phyloP scores from a whole-genome alignment of 176 grass and related monocot genomes.

The Eragrostis curvula region DNA sequence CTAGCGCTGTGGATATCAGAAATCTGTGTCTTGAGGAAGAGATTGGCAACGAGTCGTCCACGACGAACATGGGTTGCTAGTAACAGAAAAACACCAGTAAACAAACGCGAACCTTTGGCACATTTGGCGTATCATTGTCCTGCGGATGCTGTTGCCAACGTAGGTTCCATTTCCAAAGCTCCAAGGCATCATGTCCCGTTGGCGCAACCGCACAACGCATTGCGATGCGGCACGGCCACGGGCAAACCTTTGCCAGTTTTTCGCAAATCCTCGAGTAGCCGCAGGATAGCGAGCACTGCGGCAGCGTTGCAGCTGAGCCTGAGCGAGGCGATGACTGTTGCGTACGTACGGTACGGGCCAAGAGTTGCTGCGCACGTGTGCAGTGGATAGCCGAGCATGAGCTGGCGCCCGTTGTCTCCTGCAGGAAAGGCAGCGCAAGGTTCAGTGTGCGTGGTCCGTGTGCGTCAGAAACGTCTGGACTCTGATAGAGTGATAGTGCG shows the following conservation, averaged over 20 bases:
- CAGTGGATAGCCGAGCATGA: conserved; percentile 28
- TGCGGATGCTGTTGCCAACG: background rate
- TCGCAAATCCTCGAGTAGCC: background rate
- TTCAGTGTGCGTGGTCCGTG: conserved; percentile 14
- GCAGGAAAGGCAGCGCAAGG: conserved; percentile 33
- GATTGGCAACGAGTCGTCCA: background rate
- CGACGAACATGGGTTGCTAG: conserved; percentile 17
- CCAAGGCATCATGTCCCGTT: background rate
- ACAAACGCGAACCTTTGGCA: conserved; percentile 30
- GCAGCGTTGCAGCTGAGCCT: background rate
- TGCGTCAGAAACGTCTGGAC: conserved; percentile 37
- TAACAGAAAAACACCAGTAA: conserved; percentile 12
- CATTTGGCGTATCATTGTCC: conserved; percentile 5
- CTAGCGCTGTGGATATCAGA: background rate
- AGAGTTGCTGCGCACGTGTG: conserved; percentile 53
- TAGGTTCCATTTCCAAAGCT: background rate
- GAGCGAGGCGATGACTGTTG: conserved; percentile 1
- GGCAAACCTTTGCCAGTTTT: background rate
- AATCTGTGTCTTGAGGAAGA: background rate
- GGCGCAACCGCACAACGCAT: background rate
- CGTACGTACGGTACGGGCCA: too few relatives aligned
- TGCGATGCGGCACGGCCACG: background rate
- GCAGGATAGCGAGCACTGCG: background rate
- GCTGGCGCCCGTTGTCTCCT: conserved; percentile 43
- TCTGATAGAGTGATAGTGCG: background rate